A percentile compares a stretch with the other conserved stretches of the same genome.
Evolutionary conservation across 208 protist species (phyloP).

Genomic region (Novymonas esmeraldas): DNA sequence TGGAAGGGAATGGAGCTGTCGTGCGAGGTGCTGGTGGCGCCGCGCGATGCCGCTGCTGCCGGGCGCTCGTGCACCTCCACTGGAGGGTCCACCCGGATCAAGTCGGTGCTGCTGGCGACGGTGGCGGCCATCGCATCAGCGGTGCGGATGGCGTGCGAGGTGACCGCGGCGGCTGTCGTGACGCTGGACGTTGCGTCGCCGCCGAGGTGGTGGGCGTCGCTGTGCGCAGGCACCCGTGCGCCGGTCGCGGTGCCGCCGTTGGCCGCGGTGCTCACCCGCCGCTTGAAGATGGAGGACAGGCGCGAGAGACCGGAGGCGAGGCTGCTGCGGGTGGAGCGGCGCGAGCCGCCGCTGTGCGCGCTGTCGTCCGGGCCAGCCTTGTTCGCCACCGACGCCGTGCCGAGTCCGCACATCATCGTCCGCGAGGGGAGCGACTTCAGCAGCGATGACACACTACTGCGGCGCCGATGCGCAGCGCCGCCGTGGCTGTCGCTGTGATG

Average conservation of each 20-base stretch:
- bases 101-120: background rate
- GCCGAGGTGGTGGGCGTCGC: background rate
- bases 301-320: slow-evolving; percentile 18
- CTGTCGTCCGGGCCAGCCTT: background rate
- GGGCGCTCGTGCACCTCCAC: too few species aligned
- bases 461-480: background rate
- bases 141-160: too few species aligned
- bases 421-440: background rate
- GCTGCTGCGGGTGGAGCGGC: slow-evolving; percentile 17
- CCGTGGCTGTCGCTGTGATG: too few species aligned
- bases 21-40: background rate
- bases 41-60: background rate
- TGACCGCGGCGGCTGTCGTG: too few species aligned
- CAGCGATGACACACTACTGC: background rate
- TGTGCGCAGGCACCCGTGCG: too few species aligned
- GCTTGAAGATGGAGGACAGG: slow-evolving; percentile 17
- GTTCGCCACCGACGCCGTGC: background rate
- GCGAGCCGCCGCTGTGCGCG: background rate
- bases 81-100: too few species aligned
- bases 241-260: background rate
- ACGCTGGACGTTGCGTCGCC: too few species aligned
- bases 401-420: background rate
- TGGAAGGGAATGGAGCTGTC: slow-evolving; percentile 15
- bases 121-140: too few species aligned
- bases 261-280: background rate